Base-by-base conservation (phyloP, 2,329 filamentous ascomycete species). In the Aureobasidium leucospermi region DNA sequence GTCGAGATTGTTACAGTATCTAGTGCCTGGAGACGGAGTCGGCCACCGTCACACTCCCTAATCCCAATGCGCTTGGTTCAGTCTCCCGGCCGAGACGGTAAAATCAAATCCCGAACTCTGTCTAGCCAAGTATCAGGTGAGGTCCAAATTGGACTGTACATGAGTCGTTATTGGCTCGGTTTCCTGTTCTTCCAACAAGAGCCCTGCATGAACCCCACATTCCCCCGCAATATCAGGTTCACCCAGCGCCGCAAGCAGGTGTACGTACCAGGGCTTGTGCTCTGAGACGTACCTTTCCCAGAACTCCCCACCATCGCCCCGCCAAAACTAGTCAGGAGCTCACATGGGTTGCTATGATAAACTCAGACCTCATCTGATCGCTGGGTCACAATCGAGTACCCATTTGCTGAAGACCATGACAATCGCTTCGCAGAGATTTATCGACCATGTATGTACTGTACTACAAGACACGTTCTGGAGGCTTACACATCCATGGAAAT, bases 101-200 rank as follows among this genome's bases (percentile, higher is more conserved):
- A 38, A 56, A 45, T 56, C 28, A n/a, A n/a, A 36, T 36, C 11
- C 52, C 52, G 52, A 36, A 16, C 1, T 32, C 16, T 38, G n/a
- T 43, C 43, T 43, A 55, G 38, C 34, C 48, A 55, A 56, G 29
- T 34, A 46, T 56, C 52, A 56, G 52, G 52, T 56, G 52, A 56
- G 52, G 31, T 34, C 8, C 31, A n/a, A 16, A 32, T 43, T 15
- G n/a, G 51, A 29, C 31, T 15, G 2, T 43, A 16, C 5, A 34
- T 8, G 19, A 11, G 29, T n/a, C 19, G 52, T 46, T 16, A 56
- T 56, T 56, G 51, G 51, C 7, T 56, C n/a, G 41, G 41, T 32
- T 13, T 13, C n/a, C 6, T 46, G 39, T 29, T 56, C 19, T 23
- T 36, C 15, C 31, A 31, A n/a, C 32, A 45, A 23, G 23, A 42